Base-by-base conservation (phyloP, 2,329 filamentous ascomycete genomes). In the Penicillium sp. region DNA sequence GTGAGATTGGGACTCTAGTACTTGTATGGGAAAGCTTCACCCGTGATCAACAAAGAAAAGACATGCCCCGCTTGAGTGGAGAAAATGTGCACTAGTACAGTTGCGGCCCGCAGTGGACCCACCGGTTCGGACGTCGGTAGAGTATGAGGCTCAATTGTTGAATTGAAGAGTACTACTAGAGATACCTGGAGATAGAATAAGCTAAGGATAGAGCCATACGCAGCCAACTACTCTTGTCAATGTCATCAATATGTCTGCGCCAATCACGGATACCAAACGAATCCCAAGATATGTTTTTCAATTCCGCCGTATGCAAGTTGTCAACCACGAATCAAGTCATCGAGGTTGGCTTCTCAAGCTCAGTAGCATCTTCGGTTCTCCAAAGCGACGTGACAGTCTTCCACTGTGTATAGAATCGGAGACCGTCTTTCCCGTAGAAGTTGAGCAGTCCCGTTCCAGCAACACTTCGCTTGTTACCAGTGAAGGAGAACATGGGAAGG, bases 401-500 rank as follows among this genome's bases (percentile, higher is more conserved):
- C 43, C 49, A 51, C 39, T 51, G 49, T 8, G 49, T 51, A 35
- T 51, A 51, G 39, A 51, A 51, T 4, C 49, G 49, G 8, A 51
- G 13, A 18, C 49, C 49, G 3, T 51, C 49, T 22, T 51, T 51
- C 5, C 49, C 49, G 11, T 60, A 60, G 38, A 60, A 60, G 16
- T 55, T 60, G 18, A 60, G 89, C 88, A 51, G 13, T 51, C 93
- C 92, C 44, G 92, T 92, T 44, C 92, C 92, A 0, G 92, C 93
- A 51, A 97, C 81, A 64, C 86, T 90, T 81, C 88, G 90, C 85
- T 97, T 92, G 78, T 85, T 86, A 5, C 83, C 83, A 0, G 83
- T 85, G 69, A 84, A 84, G 54, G 75, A 79, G 72, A 84, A 84
- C 80, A 83, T 83, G 61, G 81, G 81, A 54, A 83, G 69, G 2